Evolutionary conservation across 768 basidiomycete species (phyloP).

Genomic region (Tulasnella sp.): DNA sequence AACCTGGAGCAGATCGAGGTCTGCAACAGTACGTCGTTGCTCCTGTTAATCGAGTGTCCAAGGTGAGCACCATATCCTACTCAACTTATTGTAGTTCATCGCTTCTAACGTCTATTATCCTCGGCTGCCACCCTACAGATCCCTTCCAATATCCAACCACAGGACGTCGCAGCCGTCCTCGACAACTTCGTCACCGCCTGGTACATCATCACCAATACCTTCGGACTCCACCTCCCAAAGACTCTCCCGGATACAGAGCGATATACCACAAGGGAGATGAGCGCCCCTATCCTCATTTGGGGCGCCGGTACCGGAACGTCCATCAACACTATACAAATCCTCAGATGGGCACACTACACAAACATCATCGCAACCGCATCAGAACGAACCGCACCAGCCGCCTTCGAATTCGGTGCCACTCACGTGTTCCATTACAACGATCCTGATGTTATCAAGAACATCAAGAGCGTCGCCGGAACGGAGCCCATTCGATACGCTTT

Average conservation of each 20-base stretch:
- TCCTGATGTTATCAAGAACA: slow-evolving; percentile 33
- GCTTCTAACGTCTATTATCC: background rate
- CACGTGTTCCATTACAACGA: slow-evolving; percentile 38
- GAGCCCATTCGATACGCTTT: slow-evolving; percentile 31
- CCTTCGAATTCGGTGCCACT: slow-evolving; percentile 37
- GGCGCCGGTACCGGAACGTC: slow-evolving; percentile 41
- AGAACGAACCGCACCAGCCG: slow-evolving; percentile 34
- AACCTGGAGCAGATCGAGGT: slow-evolving; percentile 28
- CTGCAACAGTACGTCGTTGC: slow-evolving; percentile 36
- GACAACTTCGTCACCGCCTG: slow-evolving; percentile 41
- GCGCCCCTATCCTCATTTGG: slow-evolving; percentile 39
- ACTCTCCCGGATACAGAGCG: slow-evolving; percentile 28
- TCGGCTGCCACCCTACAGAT: slow-evolving; percentile 34
- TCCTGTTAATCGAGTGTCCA: slow-evolving; percentile 31
- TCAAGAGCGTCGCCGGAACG: slow-evolving; percentile 31
- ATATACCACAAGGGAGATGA: slow-evolving; percentile 11
- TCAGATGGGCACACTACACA: slow-evolving; percentile 38
- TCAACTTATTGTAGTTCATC: background rate
- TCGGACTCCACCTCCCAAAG: slow-evolving; percentile 34
- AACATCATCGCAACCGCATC: slow-evolving; percentile 41
- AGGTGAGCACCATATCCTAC: slow-evolving; percentile 29
- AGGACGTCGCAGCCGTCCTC: slow-evolving; percentile 35
- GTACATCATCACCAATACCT: slow-evolving; percentile 35
- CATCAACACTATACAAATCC: slow-evolving; percentile 35
- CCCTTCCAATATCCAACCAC: slow-evolving; percentile 34